phyloP scores from a whole-genome alignment of 345 rosid genomes.

The Eutrema heterophyllum region DNA sequence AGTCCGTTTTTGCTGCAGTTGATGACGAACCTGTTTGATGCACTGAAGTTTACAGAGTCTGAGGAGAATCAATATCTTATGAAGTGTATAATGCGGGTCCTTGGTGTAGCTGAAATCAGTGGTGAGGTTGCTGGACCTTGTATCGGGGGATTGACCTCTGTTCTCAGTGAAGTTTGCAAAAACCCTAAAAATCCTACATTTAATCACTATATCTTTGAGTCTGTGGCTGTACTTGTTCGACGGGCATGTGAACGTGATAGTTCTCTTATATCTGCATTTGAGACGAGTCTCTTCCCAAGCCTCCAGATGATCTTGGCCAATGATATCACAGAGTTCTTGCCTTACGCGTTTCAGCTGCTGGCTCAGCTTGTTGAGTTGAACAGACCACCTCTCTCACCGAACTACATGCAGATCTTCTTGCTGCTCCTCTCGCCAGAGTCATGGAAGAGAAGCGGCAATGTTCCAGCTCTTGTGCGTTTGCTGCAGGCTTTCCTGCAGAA shows the following conservation, averaged over 20 bases:
- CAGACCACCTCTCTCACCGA: slow-evolving; percentile 74
- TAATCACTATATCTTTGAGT: slow-evolving; percentile 94
- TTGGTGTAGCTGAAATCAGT: slow-evolving; percentile 78
- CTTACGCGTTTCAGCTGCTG: slow-evolving; percentile 93
- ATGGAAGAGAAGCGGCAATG: slow-evolving; percentile 88
- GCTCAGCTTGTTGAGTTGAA: slow-evolving; percentile 93
- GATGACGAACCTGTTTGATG: slow-evolving; percentile 76
- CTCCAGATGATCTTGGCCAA: slow-evolving; percentile 68
- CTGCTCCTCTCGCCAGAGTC: slow-evolving; percentile 79
- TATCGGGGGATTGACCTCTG: slow-evolving; percentile 63
- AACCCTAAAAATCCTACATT: slow-evolving; percentile 93
- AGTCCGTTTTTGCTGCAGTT: slow-evolving; percentile 47
- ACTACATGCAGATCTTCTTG: slow-evolving; percentile 76
- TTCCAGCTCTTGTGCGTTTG: slow-evolving; percentile 97
- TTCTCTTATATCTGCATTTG: slow-evolving; percentile 70
- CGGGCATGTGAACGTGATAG: slow-evolving; percentile 79
- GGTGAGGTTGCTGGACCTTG: slow-evolving; percentile 76
- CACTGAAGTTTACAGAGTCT: slow-evolving; percentile 76
- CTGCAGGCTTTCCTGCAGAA: slow-evolving; percentile 98
- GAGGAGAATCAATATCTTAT: slow-evolving; percentile 95
- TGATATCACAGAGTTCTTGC: slow-evolving; percentile 90
- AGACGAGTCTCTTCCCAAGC: slow-evolving; percentile 73
- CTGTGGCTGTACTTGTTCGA: slow-evolving; percentile 91
- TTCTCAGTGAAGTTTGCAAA: slow-evolving; percentile 78
- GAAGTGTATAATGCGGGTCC: slow-evolving; percentile 96